Percentiles rank a stretch among this genome's conserved stretches.
These are phyloP conservation scores for Cytospora piceae DNA, from an alignment of 2,329 filamentous ascomycete species.

Conservation along the genomic window DNA sequence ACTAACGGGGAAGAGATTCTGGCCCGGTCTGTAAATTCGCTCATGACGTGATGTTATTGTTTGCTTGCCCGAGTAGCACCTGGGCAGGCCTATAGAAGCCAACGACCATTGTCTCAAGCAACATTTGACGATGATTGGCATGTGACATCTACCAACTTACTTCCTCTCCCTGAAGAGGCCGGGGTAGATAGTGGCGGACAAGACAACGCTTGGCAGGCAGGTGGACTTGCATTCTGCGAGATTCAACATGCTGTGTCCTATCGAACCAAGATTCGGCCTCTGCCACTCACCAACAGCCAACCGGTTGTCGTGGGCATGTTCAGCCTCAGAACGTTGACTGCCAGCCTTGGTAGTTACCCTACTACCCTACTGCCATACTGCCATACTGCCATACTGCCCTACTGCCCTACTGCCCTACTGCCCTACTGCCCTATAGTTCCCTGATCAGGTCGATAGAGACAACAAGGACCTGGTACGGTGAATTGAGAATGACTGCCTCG, in stretches of 20 bases:
- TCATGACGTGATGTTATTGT: conserved; percentile 11
- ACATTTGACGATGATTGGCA: background rate
- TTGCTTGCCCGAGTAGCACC: conserved; percentile 16
- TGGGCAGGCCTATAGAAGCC: background rate
- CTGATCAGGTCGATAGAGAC: background rate
- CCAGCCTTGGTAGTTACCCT: background rate
- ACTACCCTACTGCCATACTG: no score
- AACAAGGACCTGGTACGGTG: background rate
- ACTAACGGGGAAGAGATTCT: background rate
- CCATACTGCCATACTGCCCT: no score
- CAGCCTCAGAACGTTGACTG: background rate
- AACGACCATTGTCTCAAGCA: conserved; percentile 1
- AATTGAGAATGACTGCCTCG: background rate
- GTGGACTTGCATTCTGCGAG: conserved; percentile 22
- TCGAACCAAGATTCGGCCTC: conserved; percentile 11
- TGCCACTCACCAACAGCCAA: conserved; percentile 3
- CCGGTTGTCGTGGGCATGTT: background rate
- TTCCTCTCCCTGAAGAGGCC: background rate
- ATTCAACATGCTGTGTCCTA: conserved; percentile 16
- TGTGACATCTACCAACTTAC: conserved; percentile 2
- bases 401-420: no score
- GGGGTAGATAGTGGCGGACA: background rate
- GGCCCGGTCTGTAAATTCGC: background rate
- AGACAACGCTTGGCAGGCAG: background rate
- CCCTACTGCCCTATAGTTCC: no score